Base-by-base conservation (phyloP, 1,284 basidiomycete species). In the Boletus sp. region DNA sequence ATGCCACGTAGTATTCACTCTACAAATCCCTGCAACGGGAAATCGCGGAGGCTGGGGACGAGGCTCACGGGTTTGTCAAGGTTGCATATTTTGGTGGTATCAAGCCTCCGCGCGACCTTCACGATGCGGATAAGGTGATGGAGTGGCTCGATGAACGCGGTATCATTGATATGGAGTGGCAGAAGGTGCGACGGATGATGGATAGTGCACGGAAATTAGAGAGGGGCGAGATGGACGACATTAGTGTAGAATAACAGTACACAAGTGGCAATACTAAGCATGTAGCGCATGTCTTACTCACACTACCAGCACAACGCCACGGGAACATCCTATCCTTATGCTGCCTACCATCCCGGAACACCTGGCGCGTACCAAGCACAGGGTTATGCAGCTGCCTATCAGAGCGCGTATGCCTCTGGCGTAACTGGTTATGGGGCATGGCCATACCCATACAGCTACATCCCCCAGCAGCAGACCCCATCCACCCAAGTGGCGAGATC, bases 61-160 rank as follows among this genome's bases (percentile, higher is more conserved):
- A 59, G 20, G 66, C 67, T 39, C 69, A 65, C 20, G 68, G 66
- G 9, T 86, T 80, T 64, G 75, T 80, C 54, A 73, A 72, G 16
- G 73, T 86, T 29, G 78, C 76, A 12, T 82, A 73, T 57, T 66
- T 71, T 12, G 75, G 75, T 25, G 77, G 77, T 3, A 65, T 66
- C 53, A 59, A 72, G 49, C 85, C 82, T 17, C 86, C 84, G 0
- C 66, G 78, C 39, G 82, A 88, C 57, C 69, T 81, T 22, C 66
- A 72, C 13, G 81, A 91, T 58, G 84, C 84, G 7, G 88, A 92
- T 60, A 80, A 72, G 23, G 75, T 92, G 26, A 84, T 85, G 67
- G 83, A 88, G 36, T 93, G 89, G 88, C 75, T 94, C 27, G 89
- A 92, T 53, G 66, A 79, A 50, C 75, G 84, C 37, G 76, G 78